These are phyloP conservation scores for Thermoascus crustaceus DNA, from an alignment of 2,329 filamentous ascomycete genomes.

Conservation along the genomic window DNA sequence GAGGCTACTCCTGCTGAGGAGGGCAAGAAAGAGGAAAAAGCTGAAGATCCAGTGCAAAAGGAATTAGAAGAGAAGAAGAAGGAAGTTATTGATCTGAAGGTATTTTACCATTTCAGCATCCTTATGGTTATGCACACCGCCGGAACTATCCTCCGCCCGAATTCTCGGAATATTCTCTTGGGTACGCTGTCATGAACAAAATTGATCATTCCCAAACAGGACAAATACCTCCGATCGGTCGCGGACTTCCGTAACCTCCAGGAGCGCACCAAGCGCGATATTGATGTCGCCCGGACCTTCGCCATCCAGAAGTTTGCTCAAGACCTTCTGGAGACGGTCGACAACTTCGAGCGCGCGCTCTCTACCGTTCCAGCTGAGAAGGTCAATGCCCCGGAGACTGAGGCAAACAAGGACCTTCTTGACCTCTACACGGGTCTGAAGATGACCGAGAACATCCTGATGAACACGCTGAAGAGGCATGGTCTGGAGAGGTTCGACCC, in stretches of 20 bases:
- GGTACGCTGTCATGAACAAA: not conserved
- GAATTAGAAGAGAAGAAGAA: constrained; percentile 65
- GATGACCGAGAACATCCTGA: constrained; percentile 88
- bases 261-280: constrained; percentile 84
- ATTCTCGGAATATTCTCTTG: no score
- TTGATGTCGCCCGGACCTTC: constrained; percentile 79
- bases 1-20: constrained; percentile 36
- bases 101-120: no score
- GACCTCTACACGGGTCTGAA: constrained; percentile 82
- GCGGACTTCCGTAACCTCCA: constrained; percentile 98
- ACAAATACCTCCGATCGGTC: constrained; percentile 86
- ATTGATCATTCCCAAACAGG: constrained; percentile 46
- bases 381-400: constrained; percentile 49
- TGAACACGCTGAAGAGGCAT: constrained; percentile 86
- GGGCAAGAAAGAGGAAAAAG: constrained; percentile 35
- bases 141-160: no score
- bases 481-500: constrained; percentile 86
- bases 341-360: constrained; percentile 94
- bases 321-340: constrained; percentile 88
- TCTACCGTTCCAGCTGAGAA: constrained; percentile 67
- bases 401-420: constrained; percentile 61
- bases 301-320: constrained; percentile 91
- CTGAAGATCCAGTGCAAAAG: constrained; percentile 49
- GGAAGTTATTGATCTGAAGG: constrained; percentile 77
- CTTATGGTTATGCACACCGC: no score